Percentiles rank a stretch among this genome's conserved stretches.
These are phyloP conservation scores for Arabidopsis hybrid DNA, from an alignment of 441 rosid species.

Conservation along the genomic window DNA sequence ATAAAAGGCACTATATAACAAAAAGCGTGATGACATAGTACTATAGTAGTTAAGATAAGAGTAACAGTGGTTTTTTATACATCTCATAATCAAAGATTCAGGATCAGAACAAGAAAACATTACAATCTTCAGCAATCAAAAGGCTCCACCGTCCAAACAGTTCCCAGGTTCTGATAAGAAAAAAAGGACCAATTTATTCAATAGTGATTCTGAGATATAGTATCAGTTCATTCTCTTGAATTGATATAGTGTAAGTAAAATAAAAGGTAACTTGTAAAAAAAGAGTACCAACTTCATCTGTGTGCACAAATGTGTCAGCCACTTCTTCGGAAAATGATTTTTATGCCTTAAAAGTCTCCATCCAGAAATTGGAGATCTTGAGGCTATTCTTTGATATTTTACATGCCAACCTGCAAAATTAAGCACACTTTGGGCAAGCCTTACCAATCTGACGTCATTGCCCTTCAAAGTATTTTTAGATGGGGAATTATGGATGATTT, in stretches of 20 bases:
- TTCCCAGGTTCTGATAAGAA: constrained; percentile 28
- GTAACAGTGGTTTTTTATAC: constrained; percentile 25
- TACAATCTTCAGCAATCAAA: constrained; percentile 31
- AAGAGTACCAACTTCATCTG: constrained; percentile 28
- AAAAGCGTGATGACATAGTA: constrained; percentile 1
- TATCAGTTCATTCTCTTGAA: constrained; percentile 5
- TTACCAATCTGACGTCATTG: constrained; percentile 24
- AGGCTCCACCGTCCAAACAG: constrained; percentile 29
- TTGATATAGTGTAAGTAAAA: background rate
- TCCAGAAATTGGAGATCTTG: constrained; percentile 29
- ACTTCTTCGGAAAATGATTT: background rate
- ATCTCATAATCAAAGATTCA: constrained; percentile 16
- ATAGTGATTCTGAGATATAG: constrained; percentile 6
- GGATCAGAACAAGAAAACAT: constrained; percentile 6
- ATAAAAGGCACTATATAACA: background rate
- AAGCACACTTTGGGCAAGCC: constrained; percentile 22
- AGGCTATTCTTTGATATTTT: constrained; percentile 12
- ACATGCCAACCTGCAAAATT: constrained; percentile 33
- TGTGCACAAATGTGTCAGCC: constrained; percentile 14
- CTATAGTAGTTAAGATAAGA: constrained; percentile 1
- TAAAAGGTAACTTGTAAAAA: background rate
- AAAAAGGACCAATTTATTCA: constrained; percentile 6
- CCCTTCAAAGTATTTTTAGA: constrained; percentile 2
- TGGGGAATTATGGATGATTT: constrained; percentile 9
- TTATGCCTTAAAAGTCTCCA: background rate